A percentile compares a stretch with the other conserved stretches of the same genome.
phyloP scores from a whole-genome alignment of 805 yeast species.

The Cyberlindnera petersonii region DNA sequence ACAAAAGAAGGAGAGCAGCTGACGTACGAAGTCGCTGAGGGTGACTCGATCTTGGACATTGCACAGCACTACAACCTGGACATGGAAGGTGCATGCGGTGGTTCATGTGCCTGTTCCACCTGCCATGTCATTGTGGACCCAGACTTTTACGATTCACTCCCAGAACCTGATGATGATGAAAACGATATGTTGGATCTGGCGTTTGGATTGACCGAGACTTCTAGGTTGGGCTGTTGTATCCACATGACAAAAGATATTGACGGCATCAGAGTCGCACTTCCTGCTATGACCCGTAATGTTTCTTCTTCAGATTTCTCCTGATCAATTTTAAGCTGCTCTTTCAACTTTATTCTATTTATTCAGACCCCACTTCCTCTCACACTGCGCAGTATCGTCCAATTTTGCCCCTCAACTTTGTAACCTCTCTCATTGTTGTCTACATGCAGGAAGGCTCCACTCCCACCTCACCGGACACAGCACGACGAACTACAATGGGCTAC shows the following conservation, averaged over 20 bases:
- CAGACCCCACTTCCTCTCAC: neutral
- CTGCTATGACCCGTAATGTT: conserved; percentile 94
- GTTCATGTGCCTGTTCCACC: conserved; percentile 98
- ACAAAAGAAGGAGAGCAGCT: conserved; percentile 87
- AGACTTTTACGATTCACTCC: conserved; percentile 82
- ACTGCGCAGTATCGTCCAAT: too few species aligned
- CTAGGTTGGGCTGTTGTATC: conserved; percentile 93
- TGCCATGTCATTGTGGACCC: conserved; percentile 97
- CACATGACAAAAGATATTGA: conserved; percentile 85
- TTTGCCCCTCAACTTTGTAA: too few species aligned
- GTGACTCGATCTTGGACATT: conserved; percentile 86
- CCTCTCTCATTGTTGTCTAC: too few species aligned
- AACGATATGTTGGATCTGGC: conserved; percentile 98
- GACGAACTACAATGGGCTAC: too few species aligned
- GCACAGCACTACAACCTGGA: conserved; percentile 93
- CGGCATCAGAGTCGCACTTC: conserved; percentile 91
- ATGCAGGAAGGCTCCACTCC: too few species aligned
- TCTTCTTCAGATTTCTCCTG: conserved; percentile 73
- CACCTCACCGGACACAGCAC: too few species aligned
- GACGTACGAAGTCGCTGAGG: conserved; percentile 83
- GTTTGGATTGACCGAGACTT: conserved; percentile 94
- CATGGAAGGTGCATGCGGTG: conserved; percentile 99
- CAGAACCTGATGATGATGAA: conserved; percentile 96
- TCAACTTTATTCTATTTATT: conserved; percentile 1
- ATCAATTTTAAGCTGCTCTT: neutral